phyloP scores from a whole-genome alignment of 352 stramenopile species.

The Phytophthora pini region DNA sequence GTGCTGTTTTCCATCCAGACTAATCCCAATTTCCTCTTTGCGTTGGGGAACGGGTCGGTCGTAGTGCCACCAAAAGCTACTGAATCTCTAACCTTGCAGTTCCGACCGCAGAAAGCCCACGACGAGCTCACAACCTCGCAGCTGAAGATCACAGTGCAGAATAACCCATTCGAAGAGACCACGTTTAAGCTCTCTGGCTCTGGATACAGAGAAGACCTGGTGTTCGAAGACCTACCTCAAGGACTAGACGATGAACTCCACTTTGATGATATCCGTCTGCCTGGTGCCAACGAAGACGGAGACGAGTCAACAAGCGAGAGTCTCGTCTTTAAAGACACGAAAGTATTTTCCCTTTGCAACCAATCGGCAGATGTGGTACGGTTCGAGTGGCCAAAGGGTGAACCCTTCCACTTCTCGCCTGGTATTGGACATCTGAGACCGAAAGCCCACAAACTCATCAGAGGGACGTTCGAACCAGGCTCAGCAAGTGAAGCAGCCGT shows the following conservation, averaged over 20 bases:
- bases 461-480: conserved; percentile 67
- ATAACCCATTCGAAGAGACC: conserved; percentile 92
- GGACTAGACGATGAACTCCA: conserved; percentile 80
- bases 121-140: conserved; percentile 54
- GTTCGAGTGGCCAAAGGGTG: conserved; percentile 72
- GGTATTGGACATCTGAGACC: conserved; percentile 73
- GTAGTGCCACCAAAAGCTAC: conserved; percentile 69
- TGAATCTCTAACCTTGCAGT: conserved; percentile 76
- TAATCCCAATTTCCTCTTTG: conserved; percentile 81
- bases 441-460: conserved; percentile 71
- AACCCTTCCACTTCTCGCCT: conserved; percentile 78
- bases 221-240: conserved; percentile 88
- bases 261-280: conserved; percentile 88
- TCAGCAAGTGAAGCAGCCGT: conserved; percentile 30
- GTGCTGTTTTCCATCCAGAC: conserved; percentile 89
- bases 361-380: conserved; percentile 61
- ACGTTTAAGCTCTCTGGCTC: conserved; percentile 70
- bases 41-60: conserved; percentile 77
- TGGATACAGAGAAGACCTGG: conserved; percentile 85
- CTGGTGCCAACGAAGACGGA: conserved; percentile 11
- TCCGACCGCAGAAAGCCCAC: conserved; percentile 83
- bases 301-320: neutral
- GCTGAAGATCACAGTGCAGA: conserved; percentile 90
- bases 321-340: conserved; percentile 43
- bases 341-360: conserved; percentile 84